Percentiles rank a stretch among this genome's conserved stretches.
Conservation (phyloP, 345 rosid genomes). For the Odontarrhena argentea region DNA sequence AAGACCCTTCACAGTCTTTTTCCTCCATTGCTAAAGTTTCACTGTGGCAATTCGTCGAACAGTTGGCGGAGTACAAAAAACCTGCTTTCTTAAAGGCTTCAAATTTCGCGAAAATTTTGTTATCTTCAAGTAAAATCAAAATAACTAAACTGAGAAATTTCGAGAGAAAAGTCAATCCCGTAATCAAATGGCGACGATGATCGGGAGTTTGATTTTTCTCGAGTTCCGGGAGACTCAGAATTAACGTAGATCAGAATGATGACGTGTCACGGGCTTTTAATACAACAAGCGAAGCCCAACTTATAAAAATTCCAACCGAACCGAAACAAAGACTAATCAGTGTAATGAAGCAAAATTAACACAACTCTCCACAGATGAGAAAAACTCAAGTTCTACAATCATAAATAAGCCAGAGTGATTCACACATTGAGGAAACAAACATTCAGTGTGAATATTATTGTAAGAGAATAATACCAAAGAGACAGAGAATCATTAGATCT, state of each 20-base stretch:
- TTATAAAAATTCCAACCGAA: too few relatives aligned
- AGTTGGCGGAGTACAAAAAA: constrained; percentile 12
- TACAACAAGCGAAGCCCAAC: too few relatives aligned
- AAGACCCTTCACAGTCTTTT: constrained; percentile 35
- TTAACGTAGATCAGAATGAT: too few relatives aligned
- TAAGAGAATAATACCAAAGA: constrained; percentile 25
- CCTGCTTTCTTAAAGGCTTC: not conserved
- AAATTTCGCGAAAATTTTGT: too few relatives aligned
- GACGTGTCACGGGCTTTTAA: too few relatives aligned
- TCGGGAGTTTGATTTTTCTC: too few relatives aligned
- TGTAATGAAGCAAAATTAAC: not conserved
- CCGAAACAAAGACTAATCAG: not conserved
- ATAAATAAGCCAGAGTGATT: constrained; percentile 6
- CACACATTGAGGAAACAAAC: constrained; percentile 27
- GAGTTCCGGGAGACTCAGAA: too few relatives aligned
- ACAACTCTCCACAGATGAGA: not conserved
- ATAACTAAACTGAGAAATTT: too few relatives aligned
- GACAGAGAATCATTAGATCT: constrained; percentile 36
- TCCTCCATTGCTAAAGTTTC: constrained; percentile 20
- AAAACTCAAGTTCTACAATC: constrained; percentile 29
- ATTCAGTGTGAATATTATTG: constrained; percentile 32
- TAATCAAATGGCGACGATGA: too few relatives aligned
- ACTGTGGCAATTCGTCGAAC: constrained; percentile 29
- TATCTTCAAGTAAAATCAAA: too few relatives aligned
- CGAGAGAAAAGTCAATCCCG: too few relatives aligned